Base-by-base conservation (phyloP, 2,329 filamentous ascomycete genomes). In the Penicillium palitans region DNA sequence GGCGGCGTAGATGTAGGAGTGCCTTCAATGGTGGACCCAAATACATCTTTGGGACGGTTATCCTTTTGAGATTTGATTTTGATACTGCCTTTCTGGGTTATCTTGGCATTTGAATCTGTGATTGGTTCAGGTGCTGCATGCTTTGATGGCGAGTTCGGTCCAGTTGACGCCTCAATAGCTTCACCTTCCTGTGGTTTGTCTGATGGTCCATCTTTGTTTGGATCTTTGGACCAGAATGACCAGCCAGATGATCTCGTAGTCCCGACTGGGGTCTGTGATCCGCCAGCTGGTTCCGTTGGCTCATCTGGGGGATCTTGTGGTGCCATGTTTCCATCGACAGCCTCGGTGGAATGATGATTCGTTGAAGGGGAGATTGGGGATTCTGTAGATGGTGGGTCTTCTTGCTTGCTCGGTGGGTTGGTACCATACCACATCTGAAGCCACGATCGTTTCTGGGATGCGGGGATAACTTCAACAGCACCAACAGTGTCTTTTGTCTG, bases 371-470 rank as follows among this genome's bases (percentile, higher is more conserved):
- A 24, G 12, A 56, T 57, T 21, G 55, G 48, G 15, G 60, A 44
- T 21, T 65, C 60, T 45, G 65, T 55, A 46, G 55, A 48, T 52
- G 64, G 42, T 39, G 70, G 64, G 53, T 74, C 65, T 53, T 60
- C 58, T 33, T 64, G 57, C 48, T 70, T 72, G 27, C 53, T 61
- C 25, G 66, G 52, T 25, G 68, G 60, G 25, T 63, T 62, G 13
- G 67, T 63, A 44, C 73, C 72, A 58, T 72, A 72, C 77, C 74
- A 79, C 72, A 79, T 76, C 58, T 78, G 76, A 57, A 79, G 68
- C 78, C 76, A 79, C 44, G 76, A 77, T 52, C 75, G 71, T 57
- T 75, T 79, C 40, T 72, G 71, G 29, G 72, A 56, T 13, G 52
- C 61, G 4, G 68, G 58, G 7, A 45, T 40, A 10, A 50, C 37